These are phyloP conservation scores for Meyerozyma carpophila DNA, from an alignment of 1,139 yeast species.

Conservation along the genomic window DNA sequence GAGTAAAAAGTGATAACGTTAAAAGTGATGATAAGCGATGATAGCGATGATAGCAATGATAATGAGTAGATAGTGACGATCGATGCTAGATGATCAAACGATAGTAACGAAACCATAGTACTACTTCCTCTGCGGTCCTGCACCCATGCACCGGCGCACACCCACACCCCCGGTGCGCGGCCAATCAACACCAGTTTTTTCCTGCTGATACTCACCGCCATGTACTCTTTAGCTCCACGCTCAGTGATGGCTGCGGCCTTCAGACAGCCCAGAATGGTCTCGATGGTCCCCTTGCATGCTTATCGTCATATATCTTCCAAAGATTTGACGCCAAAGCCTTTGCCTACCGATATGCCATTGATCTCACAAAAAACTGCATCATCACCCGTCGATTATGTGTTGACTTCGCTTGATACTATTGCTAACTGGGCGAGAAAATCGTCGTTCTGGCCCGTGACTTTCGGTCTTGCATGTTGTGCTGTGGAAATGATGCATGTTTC, in stretches of 20 bases:
- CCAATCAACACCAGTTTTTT: constrained; percentile 1
- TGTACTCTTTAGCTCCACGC: neutral
- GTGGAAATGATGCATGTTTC: constrained; percentile 96
- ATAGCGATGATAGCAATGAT: too few species aligned
- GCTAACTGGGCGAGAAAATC: constrained; percentile 94
- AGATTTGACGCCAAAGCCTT: constrained; percentile 39
- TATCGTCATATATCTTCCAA: constrained; percentile 32
- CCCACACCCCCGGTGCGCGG: constrained; percentile 1
- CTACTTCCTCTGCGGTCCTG: neutral
- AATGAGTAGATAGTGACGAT: neutral
- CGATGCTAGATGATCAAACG: neutral
- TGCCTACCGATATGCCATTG: constrained; percentile 43
- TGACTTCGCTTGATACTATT: constrained; percentile 77
- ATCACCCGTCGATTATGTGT: constrained; percentile 69
- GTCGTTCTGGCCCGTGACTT: constrained; percentile 91
- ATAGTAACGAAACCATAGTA: too few species aligned
- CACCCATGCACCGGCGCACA: neutral
- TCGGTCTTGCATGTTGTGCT: constrained; percentile 90
- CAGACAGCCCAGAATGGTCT: neutral
- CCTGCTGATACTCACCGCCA: constrained; percentile 1
- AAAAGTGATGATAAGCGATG: too few species aligned
- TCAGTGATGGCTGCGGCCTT: neutral
- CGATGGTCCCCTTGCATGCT: constrained; percentile 1
- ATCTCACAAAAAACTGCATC: constrained; percentile 41
- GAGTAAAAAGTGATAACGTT: neutral